These are phyloP conservation scores for Fusarium scirpi DNA, from an alignment of 2,329 filamentous ascomycete genomes.

Conservation along the genomic window DNA sequence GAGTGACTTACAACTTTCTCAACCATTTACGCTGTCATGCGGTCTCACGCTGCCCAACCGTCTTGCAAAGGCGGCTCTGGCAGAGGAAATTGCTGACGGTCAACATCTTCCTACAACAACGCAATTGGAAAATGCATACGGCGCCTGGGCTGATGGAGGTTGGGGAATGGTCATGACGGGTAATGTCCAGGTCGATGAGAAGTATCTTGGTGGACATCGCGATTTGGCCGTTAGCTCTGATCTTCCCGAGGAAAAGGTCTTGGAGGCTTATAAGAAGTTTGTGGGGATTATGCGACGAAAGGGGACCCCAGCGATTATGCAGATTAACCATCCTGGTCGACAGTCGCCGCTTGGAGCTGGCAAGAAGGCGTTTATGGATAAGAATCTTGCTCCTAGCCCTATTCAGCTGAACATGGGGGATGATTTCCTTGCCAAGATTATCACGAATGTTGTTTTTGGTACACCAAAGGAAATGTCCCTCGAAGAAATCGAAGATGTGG, in stretches of 20 bases:
- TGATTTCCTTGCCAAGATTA: conserved; percentile 50
- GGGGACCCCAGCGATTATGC: conserved; percentile 56
- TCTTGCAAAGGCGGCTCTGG: conserved; percentile 64
- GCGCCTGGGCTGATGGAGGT: conserved; percentile 64
- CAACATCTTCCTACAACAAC: conserved; percentile 58
- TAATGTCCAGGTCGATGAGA: conserved; percentile 59
- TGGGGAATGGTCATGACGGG: conserved; percentile 67
- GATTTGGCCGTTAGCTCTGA: conserved; percentile 52
- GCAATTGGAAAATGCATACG: conserved; percentile 60
- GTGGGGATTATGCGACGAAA: conserved; percentile 48
- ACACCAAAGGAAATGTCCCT: conserved; percentile 68
- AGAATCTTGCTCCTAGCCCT: conserved; percentile 58
- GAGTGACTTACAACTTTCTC: conserved; percentile 25
- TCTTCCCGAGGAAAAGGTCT: conserved; percentile 42
- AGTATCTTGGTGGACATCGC: conserved; percentile 51
- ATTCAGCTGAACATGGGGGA: conserved; percentile 57
- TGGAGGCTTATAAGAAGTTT: conserved; percentile 56
- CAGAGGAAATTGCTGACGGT: conserved; percentile 57
- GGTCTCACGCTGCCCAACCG: conserved; percentile 68
- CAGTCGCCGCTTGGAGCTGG: conserved; percentile 58
- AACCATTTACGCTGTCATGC: conserved; percentile 64
- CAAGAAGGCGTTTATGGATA: conserved; percentile 51
- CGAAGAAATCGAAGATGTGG: conserved; percentile 65
- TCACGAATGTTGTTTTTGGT: conserved; percentile 58
- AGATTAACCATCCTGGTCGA: conserved; percentile 62